These are phyloP conservation scores for Phialocephala sp. DNA, from an alignment of 2,329 filamentous ascomycete genomes.

Conservation along the genomic window DNA sequence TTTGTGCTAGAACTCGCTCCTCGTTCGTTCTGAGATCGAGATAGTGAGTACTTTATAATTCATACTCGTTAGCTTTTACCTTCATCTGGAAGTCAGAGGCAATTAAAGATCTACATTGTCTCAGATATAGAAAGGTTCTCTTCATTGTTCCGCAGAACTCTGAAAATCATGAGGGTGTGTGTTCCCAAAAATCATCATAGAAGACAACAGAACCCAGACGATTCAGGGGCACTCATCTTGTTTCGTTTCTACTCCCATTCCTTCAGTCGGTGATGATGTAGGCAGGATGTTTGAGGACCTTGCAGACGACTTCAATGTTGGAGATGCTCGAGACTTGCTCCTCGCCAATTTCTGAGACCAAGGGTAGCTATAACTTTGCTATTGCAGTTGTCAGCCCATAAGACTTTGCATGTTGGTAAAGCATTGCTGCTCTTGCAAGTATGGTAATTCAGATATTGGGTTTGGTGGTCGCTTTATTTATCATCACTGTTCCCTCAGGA, in stretches of 20 bases:
- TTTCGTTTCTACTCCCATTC: background rate
- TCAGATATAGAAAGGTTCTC: background rate
- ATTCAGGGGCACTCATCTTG: background rate
- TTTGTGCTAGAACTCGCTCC: background rate
- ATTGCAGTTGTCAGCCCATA: background rate
- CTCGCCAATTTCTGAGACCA: background rate
- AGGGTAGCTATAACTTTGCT: background rate
- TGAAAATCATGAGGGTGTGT: no score
- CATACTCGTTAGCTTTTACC: background rate
- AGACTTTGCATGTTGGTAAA: background rate
- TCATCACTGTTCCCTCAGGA: background rate
- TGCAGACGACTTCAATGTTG: background rate
- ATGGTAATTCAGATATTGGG: background rate
- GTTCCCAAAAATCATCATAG: background rate
- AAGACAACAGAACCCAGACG: background rate
- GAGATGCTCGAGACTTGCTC: background rate
- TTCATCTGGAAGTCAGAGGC: background rate
- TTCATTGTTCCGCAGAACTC: background rate
- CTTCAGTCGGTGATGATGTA: background rate
- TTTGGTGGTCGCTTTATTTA: background rate
- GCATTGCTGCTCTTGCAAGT: background rate
- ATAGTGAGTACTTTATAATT: background rate
- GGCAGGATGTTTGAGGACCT: background rate
- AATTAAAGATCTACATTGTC: background rate
- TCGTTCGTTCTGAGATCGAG: background rate